A percentile compares a stretch with the other conserved stretches of the same genome.
Conservation (phyloP, 2,329 filamentous ascomycete genomes). For the Pestalotiopsis sp. region DNA sequence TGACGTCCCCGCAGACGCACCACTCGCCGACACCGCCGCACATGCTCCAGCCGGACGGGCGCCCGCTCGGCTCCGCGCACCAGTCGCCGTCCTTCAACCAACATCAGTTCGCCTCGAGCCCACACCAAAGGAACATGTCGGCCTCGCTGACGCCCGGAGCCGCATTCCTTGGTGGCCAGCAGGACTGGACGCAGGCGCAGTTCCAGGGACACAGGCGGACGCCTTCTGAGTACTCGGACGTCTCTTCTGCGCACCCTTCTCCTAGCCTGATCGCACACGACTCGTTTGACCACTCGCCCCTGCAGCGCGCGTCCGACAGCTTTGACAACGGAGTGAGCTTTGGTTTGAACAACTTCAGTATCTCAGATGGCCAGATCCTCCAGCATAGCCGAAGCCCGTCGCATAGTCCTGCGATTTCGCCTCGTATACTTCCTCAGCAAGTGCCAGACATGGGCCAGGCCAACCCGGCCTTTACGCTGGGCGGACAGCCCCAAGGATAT, state of each 20-base stretch:
- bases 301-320: slow-evolving; percentile 72
- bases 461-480: slow-evolving; percentile 45
- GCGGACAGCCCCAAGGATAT: slow-evolving; percentile 38
- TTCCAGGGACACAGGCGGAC: slow-evolving; percentile 83
- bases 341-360: slow-evolving; percentile 75
- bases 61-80: slow-evolving; percentile 50
- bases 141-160: slow-evolving; percentile 58
- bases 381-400: slow-evolving; percentile 78
- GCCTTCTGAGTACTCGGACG: slow-evolving; percentile 90
- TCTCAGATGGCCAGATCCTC: slow-evolving; percentile 71
- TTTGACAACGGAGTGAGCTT: slow-evolving; percentile 74
- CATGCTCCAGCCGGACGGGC: slow-evolving; percentile 51
- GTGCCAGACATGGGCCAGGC: slow-evolving; percentile 53
- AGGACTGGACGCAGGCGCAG: slow-evolving; percentile 56
- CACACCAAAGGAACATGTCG: slow-evolving; percentile 51
- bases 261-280: slow-evolving; percentile 79
- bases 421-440: slow-evolving; percentile 58
- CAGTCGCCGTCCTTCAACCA: slow-evolving; percentile 60
- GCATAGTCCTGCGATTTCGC: slow-evolving; percentile 68
- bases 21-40: slow-evolving; percentile 59
- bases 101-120: slow-evolving; percentile 52
- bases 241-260: slow-evolving; percentile 82
- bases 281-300: slow-evolving; percentile 82
- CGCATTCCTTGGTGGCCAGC: slow-evolving; percentile 53
- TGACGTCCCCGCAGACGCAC: slow-evolving; percentile 56